These are phyloP conservation scores for Candida insectalens DNA, from an alignment of 805 yeast species.

Conservation along the genomic window DNA sequence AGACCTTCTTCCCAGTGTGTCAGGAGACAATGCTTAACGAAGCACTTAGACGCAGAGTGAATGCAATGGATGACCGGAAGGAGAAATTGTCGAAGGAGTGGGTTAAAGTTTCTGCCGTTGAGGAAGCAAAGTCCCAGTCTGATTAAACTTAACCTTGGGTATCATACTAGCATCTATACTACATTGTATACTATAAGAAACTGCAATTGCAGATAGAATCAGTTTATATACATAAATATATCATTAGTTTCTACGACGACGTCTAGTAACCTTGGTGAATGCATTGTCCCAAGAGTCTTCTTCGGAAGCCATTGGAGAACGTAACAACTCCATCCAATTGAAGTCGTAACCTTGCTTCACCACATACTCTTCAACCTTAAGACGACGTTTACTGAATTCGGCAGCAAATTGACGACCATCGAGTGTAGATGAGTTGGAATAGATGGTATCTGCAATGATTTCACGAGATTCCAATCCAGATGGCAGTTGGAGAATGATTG, in stretches of 20 bases:
- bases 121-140: not conserved
- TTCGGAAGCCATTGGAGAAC: conserved; percentile 4
- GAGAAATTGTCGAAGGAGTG: conserved; percentile 6
- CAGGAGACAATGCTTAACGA: conserved; percentile 90
- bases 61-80: conserved; percentile 35
- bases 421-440: conserved; percentile 79
- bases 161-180: not conserved
- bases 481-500: conserved; percentile 75
- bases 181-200: not conserved
- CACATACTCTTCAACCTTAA: conserved; percentile 52
- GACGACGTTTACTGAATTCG: conserved; percentile 76
- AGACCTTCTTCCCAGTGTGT: conserved; percentile 61
- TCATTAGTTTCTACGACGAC: conserved; percentile 25
- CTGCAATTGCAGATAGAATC: not conserved
- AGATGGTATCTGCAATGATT: conserved; percentile 86
- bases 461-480: conserved; percentile 64
- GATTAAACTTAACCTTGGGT: not conserved
- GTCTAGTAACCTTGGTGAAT: conserved; percentile 46
- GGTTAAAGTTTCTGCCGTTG: not conserved
- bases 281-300: conserved; percentile 33
- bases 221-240: conserved; percentile 1
- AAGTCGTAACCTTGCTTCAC: conserved; percentile 32
- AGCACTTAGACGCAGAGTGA: conserved; percentile 72
- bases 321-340: conserved; percentile 64
- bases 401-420: conserved; percentile 92